Base-by-base conservation (phyloP, 345 rosid species). In the Capsella bursapastoris region DNA sequence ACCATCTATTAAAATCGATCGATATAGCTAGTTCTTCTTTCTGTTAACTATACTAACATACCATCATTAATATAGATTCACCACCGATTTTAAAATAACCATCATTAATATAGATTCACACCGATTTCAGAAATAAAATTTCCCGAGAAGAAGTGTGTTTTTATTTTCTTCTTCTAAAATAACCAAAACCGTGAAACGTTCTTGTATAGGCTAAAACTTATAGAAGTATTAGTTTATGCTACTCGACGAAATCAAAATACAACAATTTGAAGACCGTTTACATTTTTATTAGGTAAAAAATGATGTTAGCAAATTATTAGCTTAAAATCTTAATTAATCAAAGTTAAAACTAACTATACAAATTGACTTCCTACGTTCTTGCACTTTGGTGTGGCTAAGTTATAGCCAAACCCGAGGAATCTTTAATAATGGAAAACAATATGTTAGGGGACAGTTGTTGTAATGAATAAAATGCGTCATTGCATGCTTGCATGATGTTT, bases 401-500 rank as follows among this genome's bases (percentile, higher is more conserved):
- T 22, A 22, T 22, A 22, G 25, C 25, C 2, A 22, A 22, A 22
- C 25, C 25, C 1, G 25, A 22, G 32, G 45, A 16, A 48, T 64
- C 29, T 29, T 59, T 48, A 31, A 48, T 65, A 18, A 65, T 32
- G 49, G 45, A 37, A 52, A 40, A 9, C 8, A 53, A 53, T 53
- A 0, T 27, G 60, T 13, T 55, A 22, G 25, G 25, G 77, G 57
- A 73, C 65, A 73, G 71, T 25, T 56, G 71, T 64, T 64, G 22
- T 15, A 28, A 57, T 48, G 47, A 74, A 66, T 15, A 11, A 45
- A 65, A 16, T 57, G 72, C 44, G 44, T 27, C 72, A 59, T 48
- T 74, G 72, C 52, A 57, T 74, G 66, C 16, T 28, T 66, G 51
- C 52, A 74, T 66, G 66, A 48, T 66, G 72, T 38, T 7, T 15